Evolutionary conservation across 495 filamentous ascomycete genomes (phyloP), one percentile per base, ranked within the genome.

Genomic region (Hypoxylon lienhwacheense): DNA sequence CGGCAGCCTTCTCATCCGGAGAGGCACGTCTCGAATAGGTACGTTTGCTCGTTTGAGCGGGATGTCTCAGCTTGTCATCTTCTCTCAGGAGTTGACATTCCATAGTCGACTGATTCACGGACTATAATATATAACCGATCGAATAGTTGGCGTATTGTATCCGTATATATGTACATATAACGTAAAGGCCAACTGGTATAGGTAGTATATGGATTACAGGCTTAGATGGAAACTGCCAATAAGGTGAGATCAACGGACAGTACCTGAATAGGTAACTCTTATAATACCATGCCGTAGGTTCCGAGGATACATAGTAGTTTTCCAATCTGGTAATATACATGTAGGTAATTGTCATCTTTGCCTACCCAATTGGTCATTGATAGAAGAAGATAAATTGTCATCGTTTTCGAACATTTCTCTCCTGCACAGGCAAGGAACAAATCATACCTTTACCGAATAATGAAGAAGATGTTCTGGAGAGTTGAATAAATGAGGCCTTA

Each of bases 1-100:
- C 19, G 52, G 52, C 51, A 33, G 40, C 44, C 50, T 37, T 40
- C 20, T 39, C 33, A 35, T 41, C 33, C 35, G 45, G 49, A 53
- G 49, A 37, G 49, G 50, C 21, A 21, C 46, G 50, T 60, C 50
- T 60, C 56, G 47, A 50, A 46, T 29, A n/a, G n/a, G n/a, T n/a
- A n/a, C n/a, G n/a, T n/a, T n/a, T 22, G 21, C 33, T 17, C 28
- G 24, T 5, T 16, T 35, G 14, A 19, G 25, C 43, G 11, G 33
- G 39, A 33, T 16, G 55, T 48, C 37, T 48, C 48, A 26, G 53
- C 43, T 29, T n/a, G 2, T 26, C 28, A 19, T 6, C 20, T 34
- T 36, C 21, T 47, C 3, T 14, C 46, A 33, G 47, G 47, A 22
- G 11, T 16, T 10, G 25, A 41, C 37, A 12, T 41, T 41, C 37